Percentiles rank a stretch among this genome's conserved stretches.
Evolutionary conservation across 176 grass and related monocot genomes (phyloP).

Genomic region (Lolium multiflorum): DNA sequence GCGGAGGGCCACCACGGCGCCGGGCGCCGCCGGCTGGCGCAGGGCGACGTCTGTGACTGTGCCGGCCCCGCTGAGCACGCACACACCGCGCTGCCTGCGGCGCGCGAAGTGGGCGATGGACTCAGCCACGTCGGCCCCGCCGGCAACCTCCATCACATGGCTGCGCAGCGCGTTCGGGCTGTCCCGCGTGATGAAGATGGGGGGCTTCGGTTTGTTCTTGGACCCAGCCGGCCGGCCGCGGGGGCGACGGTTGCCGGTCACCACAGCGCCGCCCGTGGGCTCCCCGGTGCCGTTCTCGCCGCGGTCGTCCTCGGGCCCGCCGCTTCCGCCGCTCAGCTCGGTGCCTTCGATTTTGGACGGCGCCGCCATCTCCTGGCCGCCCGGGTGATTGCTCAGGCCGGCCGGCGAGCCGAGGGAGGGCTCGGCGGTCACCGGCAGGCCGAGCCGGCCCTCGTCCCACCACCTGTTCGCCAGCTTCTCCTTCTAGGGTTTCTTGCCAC

Average conservation of each 20-base stretch:
- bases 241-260: constrained; percentile 62
- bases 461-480: constrained; percentile 77
- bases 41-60: constrained; percentile 69
- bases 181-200: constrained; percentile 86
- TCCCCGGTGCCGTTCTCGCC: constrained; percentile 54
- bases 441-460: constrained; percentile 69
- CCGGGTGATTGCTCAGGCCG: constrained; percentile 30
- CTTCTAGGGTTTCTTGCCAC: constrained; percentile 41
- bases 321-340: constrained; percentile 45
- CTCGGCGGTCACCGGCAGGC: constrained; percentile 39
- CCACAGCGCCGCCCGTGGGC: constrained; percentile 69
- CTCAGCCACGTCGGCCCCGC: constrained; percentile 78
- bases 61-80: constrained; percentile 80
- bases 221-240: constrained; percentile 78
- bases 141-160: constrained; percentile 81
- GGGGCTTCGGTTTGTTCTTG: constrained; percentile 90
- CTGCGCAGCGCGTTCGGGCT: constrained; percentile 86
- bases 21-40: constrained; percentile 67
- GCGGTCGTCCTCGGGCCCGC: constrained; percentile 46
- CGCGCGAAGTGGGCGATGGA: constrained; percentile 85
- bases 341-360: constrained; percentile 42
- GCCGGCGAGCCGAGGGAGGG: constrained; percentile 44
- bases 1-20: constrained; percentile 70
- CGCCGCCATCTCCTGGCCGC: constrained; percentile 47
- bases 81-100: constrained; percentile 76